Evolutionary conservation across 306 rosid species (phyloP), one percentile per base, ranked within the genome.

Genomic region (Ziziphus jujuba): DNA sequence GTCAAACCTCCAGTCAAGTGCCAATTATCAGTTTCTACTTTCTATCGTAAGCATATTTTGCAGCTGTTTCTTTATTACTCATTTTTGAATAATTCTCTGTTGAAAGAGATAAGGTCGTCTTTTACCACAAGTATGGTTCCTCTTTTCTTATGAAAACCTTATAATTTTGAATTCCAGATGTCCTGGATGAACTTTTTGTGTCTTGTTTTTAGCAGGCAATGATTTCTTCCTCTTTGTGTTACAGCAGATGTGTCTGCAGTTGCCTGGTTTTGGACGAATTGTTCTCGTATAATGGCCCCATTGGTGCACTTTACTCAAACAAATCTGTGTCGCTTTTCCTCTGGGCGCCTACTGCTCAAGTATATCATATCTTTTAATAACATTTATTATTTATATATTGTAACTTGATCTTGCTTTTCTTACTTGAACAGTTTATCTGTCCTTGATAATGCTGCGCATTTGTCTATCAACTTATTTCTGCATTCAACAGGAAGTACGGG

Each of bases 291-390:
- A 63, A 65, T 62, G 98, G 98, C 33, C 91, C 91, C 55, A 90
- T 93, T 47, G 97, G 96, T 76, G 97, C 90, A 66, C 55, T 78
- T 79, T 90, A 70, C 83, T 74, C 83, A 0, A 75, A 79, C 57
- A 95, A 85, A 60, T 83, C 76, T 43, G 84, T 93, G 69, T 90
- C 91, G n/a, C 96, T 93, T 61, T 69, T 81, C 79, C 87, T 93
- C 22, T 90, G 96, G 96, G 97, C 97, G 3, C 98, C 98, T 63
- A 93, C 97, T 49, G 96, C 98, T 53, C 97, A 84, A 73, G 97
- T 90, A 88, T 72, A 50, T 74, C 21, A 65, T 23, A 17, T 9
- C 69, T 51, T 20, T 33, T 50, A n/a, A n/a, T n/a, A n/a, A n/a
- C n/a, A n/a, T n/a, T n/a, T n/a, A n/a, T n/a, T n/a, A n/a, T n/a